Evolutionary conservation across 257 asterid genomes (phyloP).

Genomic region (Jaltomata sinuosa): DNA sequence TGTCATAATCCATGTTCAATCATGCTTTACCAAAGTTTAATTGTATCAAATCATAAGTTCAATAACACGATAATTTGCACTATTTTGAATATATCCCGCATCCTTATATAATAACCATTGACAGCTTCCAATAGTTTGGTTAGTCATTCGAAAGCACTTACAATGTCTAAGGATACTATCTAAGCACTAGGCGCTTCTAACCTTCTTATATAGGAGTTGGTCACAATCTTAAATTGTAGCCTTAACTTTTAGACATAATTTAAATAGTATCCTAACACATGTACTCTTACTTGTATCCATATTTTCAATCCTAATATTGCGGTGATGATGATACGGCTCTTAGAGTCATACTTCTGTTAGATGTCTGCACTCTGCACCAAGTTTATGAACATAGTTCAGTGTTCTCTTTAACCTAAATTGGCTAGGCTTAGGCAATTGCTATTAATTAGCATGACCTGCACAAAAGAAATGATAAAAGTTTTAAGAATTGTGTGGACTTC

Average conservation of each 20-base stretch:
- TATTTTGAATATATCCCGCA: not conserved
- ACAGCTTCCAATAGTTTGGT: not conserved
- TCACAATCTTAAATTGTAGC: not conserved
- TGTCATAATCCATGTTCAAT: not conserved
- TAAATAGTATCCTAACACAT: not conserved
- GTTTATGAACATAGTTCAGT: not conserved
- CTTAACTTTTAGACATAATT: not conserved
- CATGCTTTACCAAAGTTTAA: not conserved
- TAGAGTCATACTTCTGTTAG: not conserved
- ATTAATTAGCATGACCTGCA: not conserved
- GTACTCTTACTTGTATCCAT: not conserved
- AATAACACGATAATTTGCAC: not conserved
- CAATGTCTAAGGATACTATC: not conserved
- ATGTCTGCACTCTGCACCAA: not conserved
- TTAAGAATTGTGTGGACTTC: no score
- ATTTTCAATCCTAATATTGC: not conserved
- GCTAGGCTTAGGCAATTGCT: not conserved
- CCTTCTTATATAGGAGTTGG: not conserved
- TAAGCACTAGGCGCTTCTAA: not conserved
- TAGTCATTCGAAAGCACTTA: not conserved
- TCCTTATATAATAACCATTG: not conserved
- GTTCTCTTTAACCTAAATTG: not conserved
- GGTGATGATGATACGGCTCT: not conserved
- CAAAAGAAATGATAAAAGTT: no score
- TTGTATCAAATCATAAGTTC: not conserved